These are phyloP conservation scores for Boletus vinaceobasis DNA, from an alignment of 768 basidiomycete genomes.

Conservation along the genomic window DNA sequence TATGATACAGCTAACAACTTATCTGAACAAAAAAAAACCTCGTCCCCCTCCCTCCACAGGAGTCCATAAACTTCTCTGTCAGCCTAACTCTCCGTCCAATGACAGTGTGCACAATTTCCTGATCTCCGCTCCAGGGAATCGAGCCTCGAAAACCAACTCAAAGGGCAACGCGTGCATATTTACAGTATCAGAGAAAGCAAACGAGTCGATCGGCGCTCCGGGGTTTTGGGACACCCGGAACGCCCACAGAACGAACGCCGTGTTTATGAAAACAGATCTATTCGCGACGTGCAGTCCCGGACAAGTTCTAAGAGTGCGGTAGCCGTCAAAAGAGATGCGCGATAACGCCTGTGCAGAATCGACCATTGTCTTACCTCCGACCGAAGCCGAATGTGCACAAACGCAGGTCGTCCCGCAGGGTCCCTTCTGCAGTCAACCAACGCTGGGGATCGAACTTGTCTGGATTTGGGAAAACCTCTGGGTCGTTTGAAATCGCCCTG, in stretches of 20 bases:
- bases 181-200: slow-evolving; percentile 46
- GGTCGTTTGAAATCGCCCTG: slow-evolving; percentile 13
- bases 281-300: slow-evolving; percentile 38
- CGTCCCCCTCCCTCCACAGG: too few species aligned
- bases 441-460: slow-evolving; percentile 11
- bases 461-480: slow-evolving; percentile 8
- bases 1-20: too few species aligned
- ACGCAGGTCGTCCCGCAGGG: slow-evolving; percentile 3
- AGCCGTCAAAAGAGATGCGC: not conserved
- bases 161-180: slow-evolving; percentile 9
- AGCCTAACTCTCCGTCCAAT: not conserved
- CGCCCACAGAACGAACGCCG: slow-evolving; percentile 59
- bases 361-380: slow-evolving; percentile 12
- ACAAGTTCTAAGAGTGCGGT: slow-evolving; percentile 5
- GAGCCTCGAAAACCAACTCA: slow-evolving; percentile 8
- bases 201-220: slow-evolving; percentile 50
- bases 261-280: slow-evolving; percentile 57
- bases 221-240: slow-evolving; percentile 52
- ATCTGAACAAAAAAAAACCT: too few species aligned
- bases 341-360: too few species aligned
- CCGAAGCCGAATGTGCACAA: slow-evolving; percentile 10
- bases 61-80: not conserved
- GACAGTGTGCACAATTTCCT: slow-evolving; percentile 5
- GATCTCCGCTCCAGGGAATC: not conserved
- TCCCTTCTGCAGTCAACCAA: slow-evolving; percentile 2